Evolutionary conservation across 306 rosid genomes (phyloP), one percentile per base, ranked within the genome.

Genomic region (Leucaena leucocephala): DNA sequence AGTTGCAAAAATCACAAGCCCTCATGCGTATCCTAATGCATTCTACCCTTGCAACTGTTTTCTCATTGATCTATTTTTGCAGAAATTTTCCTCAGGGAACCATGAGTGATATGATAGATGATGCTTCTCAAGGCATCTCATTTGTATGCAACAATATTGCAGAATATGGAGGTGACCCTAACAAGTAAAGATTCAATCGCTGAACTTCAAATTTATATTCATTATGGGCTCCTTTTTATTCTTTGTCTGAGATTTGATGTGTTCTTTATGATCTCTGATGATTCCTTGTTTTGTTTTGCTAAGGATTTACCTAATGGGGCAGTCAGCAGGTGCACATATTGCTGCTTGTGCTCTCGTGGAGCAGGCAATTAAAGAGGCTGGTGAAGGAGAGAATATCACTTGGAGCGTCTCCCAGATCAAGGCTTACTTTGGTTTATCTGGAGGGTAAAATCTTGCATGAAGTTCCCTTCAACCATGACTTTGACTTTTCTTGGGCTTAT

Each of bases 81-180:
- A 94, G 98, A 85, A 94, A 94, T 87, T 94, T 94, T 68, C 98
- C 98, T 39, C 98, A 92, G 80, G 98, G 95, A 76, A 94, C 97
- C 73, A 92, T 94, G 39, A 81, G 97, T 84, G 95, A 91, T 79
- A 92, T 94, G 97, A 76, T 94, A 84, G 48, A 71, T 27, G 97
- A 94, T 88, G 88, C 92, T 78, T 90, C 97, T 73, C 85, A 92
- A 86, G 98, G 98, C 11, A 91, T 94, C 89, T 87, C 98, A 71
- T 92, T 91, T 78, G 88, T 94, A 54, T 91, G 94, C 89, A 92
- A 94, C 84, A 84, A 94, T 72, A 91, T 94, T 82, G 92, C 93
- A 19, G 93, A 94, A 80, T 92, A 89, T 81, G 98, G 98, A 78
- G 98, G 97, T 15, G 97, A 94, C 81, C 93, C 97, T 39, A 85